Base-by-base conservation (phyloP, 1,139 yeast genomes). In the Suhomyces maxii region DNA sequence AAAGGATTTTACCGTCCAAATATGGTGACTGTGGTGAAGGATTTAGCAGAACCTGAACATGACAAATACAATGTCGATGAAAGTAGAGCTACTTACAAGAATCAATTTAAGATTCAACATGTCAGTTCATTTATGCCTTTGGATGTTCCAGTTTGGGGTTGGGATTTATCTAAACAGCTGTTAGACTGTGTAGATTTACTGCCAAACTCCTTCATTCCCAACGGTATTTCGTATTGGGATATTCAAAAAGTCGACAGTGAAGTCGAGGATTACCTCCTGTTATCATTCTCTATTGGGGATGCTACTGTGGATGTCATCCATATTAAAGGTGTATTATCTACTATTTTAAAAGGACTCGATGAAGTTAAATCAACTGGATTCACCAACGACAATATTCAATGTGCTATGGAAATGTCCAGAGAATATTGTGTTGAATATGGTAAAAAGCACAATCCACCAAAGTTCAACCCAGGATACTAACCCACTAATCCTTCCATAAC, bases 131-230 rank as follows among this genome's bases (percentile, higher is more conserved):
- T 47, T 33, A 36, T 45, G 39, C 41, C 46, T 11, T 33, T 49
- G 6, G 45, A 39, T 8, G 39, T 47, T n/a, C 48, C 43, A 6
- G 45, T 44, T 32, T 37, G 18, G 11, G 46, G 48, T n/a, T 47
- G 50, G 50, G 48, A 47, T 14, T 12, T 41, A n/a, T 40, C 46
- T 8, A 32, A 26, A 9, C 28, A 28, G 8, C 44, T 40, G 47
- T 28, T 31, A 31, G 43, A 40, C 11, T 44, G 47, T 34, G 12
- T 44, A 10, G 34, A 28, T 1, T 44, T 44, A 12, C 41, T 30
- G 39, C 67, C 65, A 23, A 68, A 67, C 48, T 68, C 64, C 5
- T 56, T 71, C 38, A 67, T 71, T 35, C 76, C 77, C 3, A 71
- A 71, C 53, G 75, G 75, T 6, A 59, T 72, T 14, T 62, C 73